phyloP scores from a whole-genome alignment of 176 grass and related monocot genomes.

The Triticum turgidum region DNA sequence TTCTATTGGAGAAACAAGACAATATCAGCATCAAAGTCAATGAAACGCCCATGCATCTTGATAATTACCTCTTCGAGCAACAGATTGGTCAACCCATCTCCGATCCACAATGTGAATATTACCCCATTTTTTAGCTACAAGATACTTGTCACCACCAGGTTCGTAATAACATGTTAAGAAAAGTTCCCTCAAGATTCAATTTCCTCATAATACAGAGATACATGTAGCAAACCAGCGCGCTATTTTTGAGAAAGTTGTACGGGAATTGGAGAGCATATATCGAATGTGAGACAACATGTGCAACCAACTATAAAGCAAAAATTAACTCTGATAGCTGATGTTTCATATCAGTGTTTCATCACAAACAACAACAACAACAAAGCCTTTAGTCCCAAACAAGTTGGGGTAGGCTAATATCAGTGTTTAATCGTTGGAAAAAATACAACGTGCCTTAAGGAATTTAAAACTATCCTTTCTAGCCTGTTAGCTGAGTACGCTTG shows the following conservation, averaged over 20 bases:
- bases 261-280: conserved; percentile 15
- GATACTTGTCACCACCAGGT: conserved; percentile 90
- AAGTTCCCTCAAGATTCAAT: conserved; percentile 22
- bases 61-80: conserved; percentile 80
- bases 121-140: conserved; percentile 77
- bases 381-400: too few relatives aligned
- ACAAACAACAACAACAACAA: too few relatives aligned
- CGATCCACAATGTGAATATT: conserved; percentile 73
- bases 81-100: conserved; percentile 74
- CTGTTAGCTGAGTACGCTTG: conserved; percentile 1
- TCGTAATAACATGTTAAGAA: conserved; percentile 82
- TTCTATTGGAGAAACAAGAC: conserved; percentile 26
- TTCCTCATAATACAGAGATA: neutral
- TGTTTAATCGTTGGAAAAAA: conserved; percentile 5
- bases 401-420: too few relatives aligned
- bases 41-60: conserved; percentile 15
- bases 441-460: conserved; percentile 20
- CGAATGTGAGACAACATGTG: neutral
- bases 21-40: conserved; percentile 14
- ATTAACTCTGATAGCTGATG: neutral
- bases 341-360: conserved; percentile 21
- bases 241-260: neutral
- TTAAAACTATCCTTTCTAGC: conserved; percentile 5
- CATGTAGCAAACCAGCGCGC: neutral
- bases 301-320: conserved; percentile 12